phyloP scores from a whole-genome alignment of 768 basidiomycete genomes.

The Leccinum rimulosum region DNA sequence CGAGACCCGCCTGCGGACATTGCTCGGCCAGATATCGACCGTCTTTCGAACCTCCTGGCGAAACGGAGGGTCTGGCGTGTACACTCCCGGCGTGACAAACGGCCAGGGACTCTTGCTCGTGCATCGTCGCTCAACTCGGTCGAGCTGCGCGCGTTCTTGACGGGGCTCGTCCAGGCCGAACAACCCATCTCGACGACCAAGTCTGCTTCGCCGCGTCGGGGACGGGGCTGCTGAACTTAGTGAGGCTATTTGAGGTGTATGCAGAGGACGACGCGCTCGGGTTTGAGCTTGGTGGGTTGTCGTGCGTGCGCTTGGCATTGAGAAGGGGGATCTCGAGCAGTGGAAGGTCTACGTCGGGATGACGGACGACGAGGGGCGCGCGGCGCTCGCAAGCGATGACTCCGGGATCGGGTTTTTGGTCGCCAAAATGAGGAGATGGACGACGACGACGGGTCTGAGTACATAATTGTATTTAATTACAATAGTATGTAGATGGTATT shows the following conservation, averaged over 20 bases:
- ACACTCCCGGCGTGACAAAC: slow-evolving; percentile 55
- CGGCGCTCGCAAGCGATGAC: slow-evolving; percentile 16
- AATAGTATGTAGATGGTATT: slow-evolving; percentile 7
- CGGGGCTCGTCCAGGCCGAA: slow-evolving; percentile 11
- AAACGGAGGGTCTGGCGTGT: slow-evolving; percentile 49
- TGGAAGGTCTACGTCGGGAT: slow-evolving; percentile 76
- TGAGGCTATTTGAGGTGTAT: slow-evolving; percentile 91
- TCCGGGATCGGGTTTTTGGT: slow-evolving; percentile 13
- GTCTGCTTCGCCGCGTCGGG: slow-evolving; percentile 46
- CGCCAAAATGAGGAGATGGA: slow-evolving; percentile 35
- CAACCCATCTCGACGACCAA: slow-evolving; percentile 4
- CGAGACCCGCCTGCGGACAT: slow-evolving; percentile 64
- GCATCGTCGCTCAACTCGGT: slow-evolving; percentile 84
- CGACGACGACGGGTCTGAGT: background rate
- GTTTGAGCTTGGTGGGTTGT: slow-evolving; percentile 56
- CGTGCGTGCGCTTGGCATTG: slow-evolving; percentile 85
- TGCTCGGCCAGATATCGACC: slow-evolving; percentile 56
- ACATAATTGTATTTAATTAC: background rate
- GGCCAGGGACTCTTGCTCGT: slow-evolving; percentile 75
- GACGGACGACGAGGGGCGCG: slow-evolving; percentile 45
- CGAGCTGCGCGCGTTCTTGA: slow-evolving; percentile 51
- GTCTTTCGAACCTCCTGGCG: slow-evolving; percentile 55
- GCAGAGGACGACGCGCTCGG: slow-evolving; percentile 87
- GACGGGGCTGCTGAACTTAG: slow-evolving; percentile 95
- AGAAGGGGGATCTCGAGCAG: slow-evolving; percentile 70